These are phyloP conservation scores for Agaricus sinodeliciosus DNA, from an alignment of 768 basidiomycete genomes.

Conservation along the genomic window DNA sequence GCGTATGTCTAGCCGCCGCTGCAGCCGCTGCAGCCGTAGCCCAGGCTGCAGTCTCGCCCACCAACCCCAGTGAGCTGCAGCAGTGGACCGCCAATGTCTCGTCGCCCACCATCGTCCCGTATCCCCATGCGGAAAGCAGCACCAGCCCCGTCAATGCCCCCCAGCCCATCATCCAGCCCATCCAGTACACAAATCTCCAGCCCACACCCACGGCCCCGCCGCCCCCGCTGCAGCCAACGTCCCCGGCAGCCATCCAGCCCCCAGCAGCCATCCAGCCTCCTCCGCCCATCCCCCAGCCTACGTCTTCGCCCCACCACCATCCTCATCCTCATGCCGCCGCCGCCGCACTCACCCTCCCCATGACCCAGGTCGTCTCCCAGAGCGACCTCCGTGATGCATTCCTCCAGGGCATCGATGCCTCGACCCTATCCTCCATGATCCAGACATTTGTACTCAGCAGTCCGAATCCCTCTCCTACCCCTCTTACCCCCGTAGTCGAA, in stretches of 20 bases:
- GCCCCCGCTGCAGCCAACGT: conserved; percentile 18
- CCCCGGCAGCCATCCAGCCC: conserved; percentile 14
- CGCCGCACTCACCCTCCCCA: conserved; percentile 17
- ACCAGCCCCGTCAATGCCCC: conserved; percentile 26
- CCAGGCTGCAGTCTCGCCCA: background rate
- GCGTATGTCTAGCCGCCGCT: background rate
- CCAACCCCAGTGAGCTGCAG: conserved; percentile 14
- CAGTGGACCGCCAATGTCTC: conserved; percentile 33
- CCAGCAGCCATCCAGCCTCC: background rate
- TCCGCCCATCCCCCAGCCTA: conserved; percentile 14
- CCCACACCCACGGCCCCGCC: conserved; percentile 19
- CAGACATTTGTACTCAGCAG: conserved; percentile 41
- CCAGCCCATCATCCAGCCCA: conserved; percentile 26
- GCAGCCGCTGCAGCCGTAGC: conserved; percentile 11
- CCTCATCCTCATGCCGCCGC: conserved; percentile 12
- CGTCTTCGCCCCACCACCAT: conserved; percentile 14
- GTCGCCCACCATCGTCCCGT: conserved; percentile 31
- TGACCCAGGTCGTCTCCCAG: conserved; percentile 21
- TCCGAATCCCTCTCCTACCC: conserved; percentile 41
- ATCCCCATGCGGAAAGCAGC: conserved; percentile 31
- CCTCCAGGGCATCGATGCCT: conserved; percentile 37
- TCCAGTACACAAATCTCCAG: conserved; percentile 37
- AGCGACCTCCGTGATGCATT: conserved; percentile 40
- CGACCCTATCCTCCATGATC: conserved; percentile 48
- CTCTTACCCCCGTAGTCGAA: conserved; percentile 42